phyloP scores from a whole-genome alignment of 305 asterid species.

The Fraxinus floribunda region DNA sequence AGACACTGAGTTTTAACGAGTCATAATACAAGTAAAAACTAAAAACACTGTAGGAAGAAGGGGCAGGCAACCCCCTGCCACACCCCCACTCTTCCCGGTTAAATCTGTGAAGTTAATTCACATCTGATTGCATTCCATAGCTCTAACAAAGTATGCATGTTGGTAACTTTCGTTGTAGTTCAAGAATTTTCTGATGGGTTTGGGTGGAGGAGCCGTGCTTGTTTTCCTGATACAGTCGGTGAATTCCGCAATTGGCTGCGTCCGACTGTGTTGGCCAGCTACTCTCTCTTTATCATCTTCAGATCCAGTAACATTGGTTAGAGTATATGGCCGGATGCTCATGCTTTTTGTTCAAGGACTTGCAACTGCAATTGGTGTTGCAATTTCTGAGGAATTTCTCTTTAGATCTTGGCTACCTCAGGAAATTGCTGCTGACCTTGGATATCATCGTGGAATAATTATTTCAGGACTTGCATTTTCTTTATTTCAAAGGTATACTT shows the following conservation, averaged over 20 bases:
- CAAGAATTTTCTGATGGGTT: constrained; percentile 63
- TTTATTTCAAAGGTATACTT: constrained; percentile 63
- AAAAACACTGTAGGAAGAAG: not conserved
- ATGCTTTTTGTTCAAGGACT: constrained; percentile 52
- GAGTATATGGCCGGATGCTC: constrained; percentile 51
- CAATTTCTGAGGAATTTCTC: constrained; percentile 81
- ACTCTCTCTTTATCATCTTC: constrained; percentile 45
- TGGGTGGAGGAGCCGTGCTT: constrained; percentile 71
- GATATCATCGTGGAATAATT: constrained; percentile 67
- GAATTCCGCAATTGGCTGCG: constrained; percentile 67
- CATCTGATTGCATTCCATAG: not conserved
- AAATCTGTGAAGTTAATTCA: not conserved
- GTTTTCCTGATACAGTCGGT: constrained; percentile 59
- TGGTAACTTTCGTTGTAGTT: constrained; percentile 50
- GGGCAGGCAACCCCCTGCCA: not conserved
- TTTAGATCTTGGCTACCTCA: constrained; percentile 93
- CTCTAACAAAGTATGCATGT: constrained; percentile 24
- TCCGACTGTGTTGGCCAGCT: constrained; percentile 57
- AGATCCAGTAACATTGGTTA: constrained; percentile 47
- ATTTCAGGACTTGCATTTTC: constrained; percentile 83
- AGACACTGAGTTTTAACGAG: not conserved
- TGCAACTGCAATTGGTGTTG: constrained; percentile 61
- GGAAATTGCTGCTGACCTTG: constrained; percentile 84
- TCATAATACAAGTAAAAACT: not conserved
- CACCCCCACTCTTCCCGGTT: not conserved